Evolutionary conservation across 768 basidiomycete species (phyloP), one percentile per base, ranked within the genome.

Genomic region (Agrocybe pediades): DNA sequence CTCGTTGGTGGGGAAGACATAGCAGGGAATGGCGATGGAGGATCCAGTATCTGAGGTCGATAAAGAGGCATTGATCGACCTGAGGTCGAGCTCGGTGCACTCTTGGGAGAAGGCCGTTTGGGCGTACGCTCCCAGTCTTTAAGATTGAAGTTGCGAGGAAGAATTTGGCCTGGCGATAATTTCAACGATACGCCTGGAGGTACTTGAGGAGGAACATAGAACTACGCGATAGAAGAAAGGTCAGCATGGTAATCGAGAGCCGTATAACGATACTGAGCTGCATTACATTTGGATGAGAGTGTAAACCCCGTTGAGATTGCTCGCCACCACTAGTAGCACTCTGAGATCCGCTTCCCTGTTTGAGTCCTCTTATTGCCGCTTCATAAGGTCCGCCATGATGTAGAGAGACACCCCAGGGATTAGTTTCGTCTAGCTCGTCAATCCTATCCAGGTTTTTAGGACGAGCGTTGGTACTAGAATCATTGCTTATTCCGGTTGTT

Each of bases 381-480:
- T 92, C 87, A 61, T 91, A 92, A n/a, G 88, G 88, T 0, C 88
- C 85, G 26, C 73, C 74, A 60, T 91, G 88, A 64, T 91, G 90
- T 56, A 86, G 70, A 16, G 75, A 68, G 7, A 76, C 55, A 3
- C 89, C 89, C 53, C 84, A 75, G 1, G 89, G 88, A 66, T 84
- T 87, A 6, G 83, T 81, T 65, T 89, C 87, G 65, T 92, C 90
- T 27, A 92, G 69, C 67, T 90, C 87, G 64, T 92, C 90, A 56
- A 92, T 86, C 25, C 78, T 76, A 70, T 91, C 90, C 47, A 91
- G 75, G 51, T 74, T 74, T 45, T 59, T 66, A 9, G 43, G 16
- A 26, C 60, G 63, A 36, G 48, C 26, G 51, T 44, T 49, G 39
- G 20, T 42, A 33, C 36, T 30, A 36, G 33, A 36, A 36, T 36